phyloP scores from a whole-genome alignment of 192 early-diverging fungal species.

The Kickxella alabastrina region DNA sequence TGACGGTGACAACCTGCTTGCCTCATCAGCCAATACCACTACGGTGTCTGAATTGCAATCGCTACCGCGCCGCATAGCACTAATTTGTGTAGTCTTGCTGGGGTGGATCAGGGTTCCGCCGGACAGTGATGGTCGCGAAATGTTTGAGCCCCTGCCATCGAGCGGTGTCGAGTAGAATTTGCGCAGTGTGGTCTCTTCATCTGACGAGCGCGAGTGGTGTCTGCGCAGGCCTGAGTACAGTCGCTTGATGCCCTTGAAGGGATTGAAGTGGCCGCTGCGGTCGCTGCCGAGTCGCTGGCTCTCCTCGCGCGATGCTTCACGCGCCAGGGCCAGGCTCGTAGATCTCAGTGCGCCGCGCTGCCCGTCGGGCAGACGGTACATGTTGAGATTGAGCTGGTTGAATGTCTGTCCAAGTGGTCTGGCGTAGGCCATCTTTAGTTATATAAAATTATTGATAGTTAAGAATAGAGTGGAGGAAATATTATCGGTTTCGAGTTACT shows the following conservation, averaged over 20 bases:
- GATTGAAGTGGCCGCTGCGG: conserved; percentile 26
- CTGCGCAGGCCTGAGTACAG: conserved; percentile 43
- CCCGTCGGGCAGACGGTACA: conserved; percentile 50
- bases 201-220: conserved; percentile 16
- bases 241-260: conserved; percentile 48
- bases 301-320: conserved; percentile 36
- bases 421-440: conserved; percentile 37
- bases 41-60: conserved; percentile 22
- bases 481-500: background rate
- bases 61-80: conserved; percentile 14
- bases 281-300: conserved; percentile 14
- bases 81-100: conserved; percentile 20
- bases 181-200: conserved; percentile 28
- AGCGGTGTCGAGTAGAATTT: conserved; percentile 47
- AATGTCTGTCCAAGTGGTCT: conserved; percentile 51
- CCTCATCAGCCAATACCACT: too few species aligned
- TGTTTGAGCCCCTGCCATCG: conserved; percentile 3
- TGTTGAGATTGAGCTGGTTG: conserved; percentile 50
- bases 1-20: conserved; percentile 7
- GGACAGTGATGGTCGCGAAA: background rate
- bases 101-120: background rate
- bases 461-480: background rate
- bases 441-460: background rate
- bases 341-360: conserved; percentile 47
- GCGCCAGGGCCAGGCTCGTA: conserved; percentile 43